These are phyloP conservation scores for Graphilbum fragrans DNA, from an alignment of 2,329 filamentous ascomycete species.

Conservation along the genomic window DNA sequence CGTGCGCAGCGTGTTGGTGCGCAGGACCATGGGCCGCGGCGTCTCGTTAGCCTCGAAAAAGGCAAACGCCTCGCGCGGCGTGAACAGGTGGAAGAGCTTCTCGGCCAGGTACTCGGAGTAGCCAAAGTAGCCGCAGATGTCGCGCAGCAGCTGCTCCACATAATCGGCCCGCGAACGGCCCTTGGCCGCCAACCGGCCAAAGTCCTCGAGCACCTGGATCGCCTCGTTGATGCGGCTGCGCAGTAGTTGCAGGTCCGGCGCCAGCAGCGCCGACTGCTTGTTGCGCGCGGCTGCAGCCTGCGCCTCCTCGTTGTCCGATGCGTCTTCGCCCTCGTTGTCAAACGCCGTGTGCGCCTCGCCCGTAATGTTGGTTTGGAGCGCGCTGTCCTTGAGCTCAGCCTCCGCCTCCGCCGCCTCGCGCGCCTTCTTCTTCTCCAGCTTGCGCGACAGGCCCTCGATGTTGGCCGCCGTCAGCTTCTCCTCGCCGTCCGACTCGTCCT, in stretches of 20 bases:
- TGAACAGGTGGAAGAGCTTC: slow-evolving; percentile 88
- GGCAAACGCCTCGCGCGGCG: slow-evolving; percentile 85
- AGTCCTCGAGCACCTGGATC: slow-evolving; percentile 81
- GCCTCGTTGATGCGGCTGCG: slow-evolving; percentile 86
- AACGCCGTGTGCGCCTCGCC: slow-evolving; percentile 40
- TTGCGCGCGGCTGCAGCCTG: slow-evolving; percentile 41
- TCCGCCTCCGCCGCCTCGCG: slow-evolving; percentile 73
- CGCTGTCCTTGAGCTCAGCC: slow-evolving; percentile 73
- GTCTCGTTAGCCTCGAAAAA: slow-evolving; percentile 98
- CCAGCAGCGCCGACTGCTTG: slow-evolving; percentile 53
- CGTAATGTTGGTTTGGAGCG: slow-evolving; percentile 87
- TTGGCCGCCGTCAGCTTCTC: slow-evolving; percentile 91
- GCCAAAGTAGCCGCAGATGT: slow-evolving; percentile 93
- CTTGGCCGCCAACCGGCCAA: slow-evolving; percentile 67
- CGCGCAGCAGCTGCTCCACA: slow-evolving; percentile 71
- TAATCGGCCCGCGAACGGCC: slow-evolving; percentile 81
- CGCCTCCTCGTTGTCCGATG: slow-evolving; percentile 2
- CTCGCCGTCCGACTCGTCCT: slow-evolving; percentile 80
- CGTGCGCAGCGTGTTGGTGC: slow-evolving; percentile 85
- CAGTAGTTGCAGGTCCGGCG: slow-evolving; percentile 82
- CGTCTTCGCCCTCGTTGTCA: slow-evolving; percentile 24
- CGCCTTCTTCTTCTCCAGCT: slow-evolving; percentile 66
- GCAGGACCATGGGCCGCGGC: slow-evolving; percentile 84
- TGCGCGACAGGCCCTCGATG: slow-evolving; percentile 80
- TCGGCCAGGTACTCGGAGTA: slow-evolving; percentile 92